Conservation (phyloP, 345 rosid genomes). For the Aquilaria yunnanensis region DNA sequence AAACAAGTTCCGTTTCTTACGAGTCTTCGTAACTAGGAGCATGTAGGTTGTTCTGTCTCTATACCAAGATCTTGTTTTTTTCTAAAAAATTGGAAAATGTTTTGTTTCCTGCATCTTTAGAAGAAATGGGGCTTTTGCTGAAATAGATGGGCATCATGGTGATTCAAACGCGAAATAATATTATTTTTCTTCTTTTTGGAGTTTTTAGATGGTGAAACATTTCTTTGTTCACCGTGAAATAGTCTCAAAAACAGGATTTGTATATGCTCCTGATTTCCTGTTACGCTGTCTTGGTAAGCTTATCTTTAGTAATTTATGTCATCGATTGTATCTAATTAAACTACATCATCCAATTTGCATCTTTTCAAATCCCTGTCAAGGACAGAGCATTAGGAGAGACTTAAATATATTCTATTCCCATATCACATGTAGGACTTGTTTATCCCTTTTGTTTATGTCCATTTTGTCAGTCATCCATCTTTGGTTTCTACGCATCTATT, state of each 20-base stretch:
- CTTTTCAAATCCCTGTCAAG: slow-evolving; percentile 27
- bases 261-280: slow-evolving; percentile 19
- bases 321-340: slow-evolving; percentile 12
- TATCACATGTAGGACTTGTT: slow-evolving; percentile 59
- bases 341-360: slow-evolving; percentile 24
- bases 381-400: slow-evolving; percentile 46
- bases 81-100: not conserved
- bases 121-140: not conserved
- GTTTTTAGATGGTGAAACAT: not conserved
- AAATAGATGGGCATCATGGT: not conserved
- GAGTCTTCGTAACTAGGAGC: too few relatives aligned
- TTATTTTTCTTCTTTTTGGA: not conserved
- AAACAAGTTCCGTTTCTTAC: too few relatives aligned
- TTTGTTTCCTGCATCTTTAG: not conserved
- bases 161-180: slow-evolving; percentile 6
- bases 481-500: slow-evolving; percentile 22
- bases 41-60: not conserved
- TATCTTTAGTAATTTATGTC: slow-evolving; percentile 10
- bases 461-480: slow-evolving; percentile 31
- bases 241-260: slow-evolving; percentile 11
- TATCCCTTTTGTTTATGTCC: slow-evolving; percentile 29
- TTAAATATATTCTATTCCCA: slow-evolving; percentile 48
- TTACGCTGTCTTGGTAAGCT: slow-evolving; percentile 21
- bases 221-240: slow-evolving; percentile 4
- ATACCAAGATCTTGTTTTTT: too few relatives aligned